Conservation (phyloP, 2,329 filamentous ascomycete genomes). For the Coleophoma crateriformis region DNA sequence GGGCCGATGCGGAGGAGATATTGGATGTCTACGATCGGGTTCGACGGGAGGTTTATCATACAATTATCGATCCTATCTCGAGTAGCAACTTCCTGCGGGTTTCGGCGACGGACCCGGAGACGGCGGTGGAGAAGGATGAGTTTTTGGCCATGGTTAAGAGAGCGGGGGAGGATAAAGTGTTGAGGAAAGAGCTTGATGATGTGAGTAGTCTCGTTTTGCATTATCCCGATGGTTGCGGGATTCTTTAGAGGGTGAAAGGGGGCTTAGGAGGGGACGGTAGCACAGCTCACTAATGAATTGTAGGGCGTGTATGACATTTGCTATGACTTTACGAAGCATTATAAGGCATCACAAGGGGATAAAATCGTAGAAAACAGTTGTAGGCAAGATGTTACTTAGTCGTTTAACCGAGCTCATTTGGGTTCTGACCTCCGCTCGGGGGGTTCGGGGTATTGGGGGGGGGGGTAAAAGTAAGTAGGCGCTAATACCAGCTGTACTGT, state of each 20-base stretch:
- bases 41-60: constrained; percentile 28
- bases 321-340: constrained; percentile 28
- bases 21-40: constrained; percentile 32
- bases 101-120: constrained; percentile 28
- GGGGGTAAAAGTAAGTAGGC: no score
- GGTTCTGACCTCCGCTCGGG: no score
- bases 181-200: constrained; percentile 22
- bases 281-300: background rate
- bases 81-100: constrained; percentile 33
- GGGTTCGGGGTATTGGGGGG: no score
- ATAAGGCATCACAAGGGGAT: constrained; percentile 4
- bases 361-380: no score
- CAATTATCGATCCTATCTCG: constrained; percentile 32
- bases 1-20: constrained; percentile 26
- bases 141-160: constrained; percentile 28
- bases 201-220: constrained; percentile 13
- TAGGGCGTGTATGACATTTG: constrained; percentile 25
- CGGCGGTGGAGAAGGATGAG: constrained; percentile 28
- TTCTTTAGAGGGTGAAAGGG: no score
- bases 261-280: background rate
- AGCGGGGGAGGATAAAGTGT: constrained; percentile 23
- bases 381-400: no score
- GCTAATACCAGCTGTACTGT: no score
- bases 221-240: background rate
- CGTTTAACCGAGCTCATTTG: no score